Evolutionary conservation across 2,329 filamentous ascomycete species (phyloP).

Genomic region (Venturia nashicola): DNA sequence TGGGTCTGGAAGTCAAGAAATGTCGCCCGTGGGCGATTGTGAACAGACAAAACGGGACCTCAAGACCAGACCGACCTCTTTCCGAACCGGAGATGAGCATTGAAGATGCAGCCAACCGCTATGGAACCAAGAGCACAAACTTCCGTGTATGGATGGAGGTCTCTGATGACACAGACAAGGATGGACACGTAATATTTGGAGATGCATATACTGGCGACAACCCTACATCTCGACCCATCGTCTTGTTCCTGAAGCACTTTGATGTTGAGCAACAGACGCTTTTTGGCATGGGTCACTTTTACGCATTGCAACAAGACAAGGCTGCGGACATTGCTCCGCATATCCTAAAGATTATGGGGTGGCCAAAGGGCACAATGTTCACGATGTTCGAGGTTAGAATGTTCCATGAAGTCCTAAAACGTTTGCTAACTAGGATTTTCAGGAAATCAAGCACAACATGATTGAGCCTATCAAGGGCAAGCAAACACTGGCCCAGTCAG

Average conservation of each 20-base stretch:
- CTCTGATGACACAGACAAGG: constrained; percentile 53
- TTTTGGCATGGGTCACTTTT: constrained; percentile 68
- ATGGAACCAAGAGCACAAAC: constrained; percentile 51
- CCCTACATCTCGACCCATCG: constrained; percentile 45
- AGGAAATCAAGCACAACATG: constrained; percentile 95
- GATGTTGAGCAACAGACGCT: constrained; percentile 66
- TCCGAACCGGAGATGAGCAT: constrained; percentile 58
- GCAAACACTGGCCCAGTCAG: constrained; percentile 75
- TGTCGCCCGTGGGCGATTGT: constrained; percentile 95
- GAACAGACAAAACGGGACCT: constrained; percentile 94
- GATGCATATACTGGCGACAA: constrained; percentile 48
- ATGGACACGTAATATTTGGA: constrained; percentile 63
- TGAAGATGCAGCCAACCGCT: constrained; percentile 55
- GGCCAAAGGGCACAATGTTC: constrained; percentile 62
- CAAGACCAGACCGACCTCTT: constrained; percentile 79
- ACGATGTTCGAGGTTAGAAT: constrained; percentile 56
- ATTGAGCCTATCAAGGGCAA: constrained; percentile 91
- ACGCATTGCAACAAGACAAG: constrained; percentile 77
- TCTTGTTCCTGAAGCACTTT: constrained; percentile 90
- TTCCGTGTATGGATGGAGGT: constrained; percentile 78
- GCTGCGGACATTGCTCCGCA: constrained; percentile 69
- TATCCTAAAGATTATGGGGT: constrained; percentile 75
- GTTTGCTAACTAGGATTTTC: constrained; percentile 19
- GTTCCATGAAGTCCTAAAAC: constrained; percentile 17
- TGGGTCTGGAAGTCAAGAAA: constrained; percentile 52